A percentile compares a stretch with the other conserved stretches of the same genome.
phyloP scores from a whole-genome alignment of 257 asterid genomes.

The Solanum sparsipilum region DNA sequence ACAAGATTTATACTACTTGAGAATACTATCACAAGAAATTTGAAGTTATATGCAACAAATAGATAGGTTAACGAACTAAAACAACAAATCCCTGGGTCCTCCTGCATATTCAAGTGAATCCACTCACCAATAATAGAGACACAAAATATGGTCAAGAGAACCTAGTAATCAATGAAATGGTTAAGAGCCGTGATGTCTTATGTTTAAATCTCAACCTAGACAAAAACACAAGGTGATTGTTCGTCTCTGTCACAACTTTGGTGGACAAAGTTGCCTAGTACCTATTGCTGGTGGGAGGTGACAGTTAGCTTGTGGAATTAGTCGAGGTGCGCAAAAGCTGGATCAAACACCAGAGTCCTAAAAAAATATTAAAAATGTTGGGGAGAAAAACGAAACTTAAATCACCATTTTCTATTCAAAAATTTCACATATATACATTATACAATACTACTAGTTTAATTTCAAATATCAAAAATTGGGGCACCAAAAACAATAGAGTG shows the following conservation, averaged over 20 bases:
- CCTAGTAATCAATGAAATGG: rapidly evolving
- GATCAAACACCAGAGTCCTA: background rate
- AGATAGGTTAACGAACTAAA: background rate
- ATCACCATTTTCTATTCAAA: background rate
- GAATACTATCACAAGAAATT: background rate
- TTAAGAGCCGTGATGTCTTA: background rate
- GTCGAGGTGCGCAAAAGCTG: background rate
- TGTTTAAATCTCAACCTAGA: background rate
- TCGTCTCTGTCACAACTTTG: no score
- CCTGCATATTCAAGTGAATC: background rate
- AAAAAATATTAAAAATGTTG: background rate
- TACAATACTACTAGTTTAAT: background rate
- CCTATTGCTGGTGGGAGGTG: background rate
- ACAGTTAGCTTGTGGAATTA: no score
- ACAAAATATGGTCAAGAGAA: background rate
- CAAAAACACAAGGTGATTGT: background rate
- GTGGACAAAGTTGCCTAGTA: background rate
- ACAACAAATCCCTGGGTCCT: background rate
- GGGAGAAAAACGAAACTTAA: background rate
- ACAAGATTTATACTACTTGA: background rate
- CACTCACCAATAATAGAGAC: background rate
- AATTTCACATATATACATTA: background rate
- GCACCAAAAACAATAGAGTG: background rate
- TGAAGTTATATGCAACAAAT: background rate
- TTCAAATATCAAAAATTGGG: background rate